Evolutionary conservation across 345 rosid genomes (phyloP).

Genomic region (Rhizophora mangle): DNA sequence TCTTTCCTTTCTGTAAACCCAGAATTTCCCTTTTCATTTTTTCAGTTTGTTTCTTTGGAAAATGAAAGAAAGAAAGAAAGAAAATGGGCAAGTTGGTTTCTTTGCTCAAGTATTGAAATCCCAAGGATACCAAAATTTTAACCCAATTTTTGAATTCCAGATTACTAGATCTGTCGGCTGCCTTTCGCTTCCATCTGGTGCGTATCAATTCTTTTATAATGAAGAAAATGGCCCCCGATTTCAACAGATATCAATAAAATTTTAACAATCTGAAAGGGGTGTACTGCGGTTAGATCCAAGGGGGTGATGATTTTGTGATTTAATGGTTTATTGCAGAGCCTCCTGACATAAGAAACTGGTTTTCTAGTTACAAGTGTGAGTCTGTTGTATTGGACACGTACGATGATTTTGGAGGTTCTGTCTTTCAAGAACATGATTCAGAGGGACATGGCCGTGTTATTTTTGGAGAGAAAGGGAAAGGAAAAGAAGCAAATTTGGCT

Average conservation of each 20-base stretch:
- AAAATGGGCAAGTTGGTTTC: too few relatives aligned
- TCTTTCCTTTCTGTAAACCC: background rate
- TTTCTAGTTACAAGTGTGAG: constrained; percentile 56
- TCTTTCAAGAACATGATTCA: constrained; percentile 3
- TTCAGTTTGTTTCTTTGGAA: too few relatives aligned
- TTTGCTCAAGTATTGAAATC: too few relatives aligned
- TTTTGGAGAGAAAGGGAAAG: background rate
- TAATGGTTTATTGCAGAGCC: constrained; percentile 38
- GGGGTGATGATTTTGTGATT: background rate
- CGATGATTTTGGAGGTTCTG: constrained; percentile 23
- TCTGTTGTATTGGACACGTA: constrained; percentile 38
- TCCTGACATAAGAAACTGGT: constrained; percentile 61
- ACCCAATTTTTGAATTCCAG: background rate
- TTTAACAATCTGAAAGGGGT: background rate
- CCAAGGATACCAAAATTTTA: background rate
- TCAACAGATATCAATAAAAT: background rate
- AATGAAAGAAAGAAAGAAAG: too few relatives aligned
- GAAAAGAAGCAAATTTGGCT: background rate
- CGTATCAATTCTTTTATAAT: background rate
- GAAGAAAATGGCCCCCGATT: background rate
- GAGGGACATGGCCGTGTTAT: background rate
- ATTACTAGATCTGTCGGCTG: constrained; percentile 13
- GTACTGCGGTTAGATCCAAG: background rate
- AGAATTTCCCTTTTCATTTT: too few relatives aligned
- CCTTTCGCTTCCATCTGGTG: constrained; percentile 30